Evolutionary conservation across 2,329 filamentous ascomycete genomes (phyloP).

Genomic region (Fusarium domesticum): DNA sequence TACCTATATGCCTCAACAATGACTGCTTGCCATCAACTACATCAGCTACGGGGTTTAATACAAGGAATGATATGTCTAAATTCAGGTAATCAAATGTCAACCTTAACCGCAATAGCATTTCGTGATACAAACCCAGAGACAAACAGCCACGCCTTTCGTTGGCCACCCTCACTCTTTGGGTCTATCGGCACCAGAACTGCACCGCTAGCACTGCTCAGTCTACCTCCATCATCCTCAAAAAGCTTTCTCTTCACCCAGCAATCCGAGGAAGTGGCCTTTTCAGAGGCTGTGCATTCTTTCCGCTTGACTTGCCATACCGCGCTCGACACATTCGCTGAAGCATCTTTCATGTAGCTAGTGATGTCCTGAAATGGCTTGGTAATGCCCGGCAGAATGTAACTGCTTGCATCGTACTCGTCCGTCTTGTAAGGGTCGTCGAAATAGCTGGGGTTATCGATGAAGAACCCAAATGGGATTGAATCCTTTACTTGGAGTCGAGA

Average conservation of each 20-base stretch:
- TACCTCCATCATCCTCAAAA: conserved; percentile 55
- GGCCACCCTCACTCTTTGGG: conserved; percentile 40
- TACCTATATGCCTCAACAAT: too few relatives aligned
- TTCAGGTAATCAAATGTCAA: conserved; percentile 47
- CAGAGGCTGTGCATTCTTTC: conserved; percentile 8
- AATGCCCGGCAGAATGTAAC: conserved; percentile 51
- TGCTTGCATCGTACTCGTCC: conserved; percentile 46
- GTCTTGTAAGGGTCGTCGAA: conserved; percentile 52
- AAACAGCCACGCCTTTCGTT: conserved; percentile 55
- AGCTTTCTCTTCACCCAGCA: conserved; percentile 47
- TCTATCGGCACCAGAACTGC: conserved; percentile 54
- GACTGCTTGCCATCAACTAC: too few relatives aligned
- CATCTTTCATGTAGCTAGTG: conserved; percentile 27
- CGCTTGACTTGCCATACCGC: conserved; percentile 44
- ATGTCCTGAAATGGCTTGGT: conserved; percentile 39
- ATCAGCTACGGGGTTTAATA: too few relatives aligned
- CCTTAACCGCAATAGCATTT: conserved; percentile 49
- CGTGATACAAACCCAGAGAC: conserved; percentile 53
- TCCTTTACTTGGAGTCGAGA: conserved; percentile 29
- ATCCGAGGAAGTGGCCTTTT: neutral
- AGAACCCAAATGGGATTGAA: conserved; percentile 41
- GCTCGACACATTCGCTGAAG: conserved; percentile 39
- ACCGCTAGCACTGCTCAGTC: conserved; percentile 48
- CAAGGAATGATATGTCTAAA: too few relatives aligned
- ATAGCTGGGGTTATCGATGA: conserved; percentile 57